These are phyloP conservation scores for Pseudohalonectria lignicola DNA, from an alignment of 2,329 filamentous ascomycete species.

Conservation along the genomic window DNA sequence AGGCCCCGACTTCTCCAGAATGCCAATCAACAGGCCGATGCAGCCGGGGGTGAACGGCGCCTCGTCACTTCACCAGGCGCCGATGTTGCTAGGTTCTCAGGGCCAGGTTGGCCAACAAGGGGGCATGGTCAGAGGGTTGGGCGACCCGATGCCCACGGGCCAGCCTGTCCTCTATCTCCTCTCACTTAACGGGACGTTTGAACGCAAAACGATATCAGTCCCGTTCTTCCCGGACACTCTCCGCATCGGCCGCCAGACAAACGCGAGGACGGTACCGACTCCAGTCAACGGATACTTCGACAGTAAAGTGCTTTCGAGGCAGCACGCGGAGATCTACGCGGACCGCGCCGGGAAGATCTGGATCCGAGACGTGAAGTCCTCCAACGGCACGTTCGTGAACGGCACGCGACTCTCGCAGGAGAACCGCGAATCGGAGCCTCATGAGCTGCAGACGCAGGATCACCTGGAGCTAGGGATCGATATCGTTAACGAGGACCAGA, in stretches of 20 bases:
- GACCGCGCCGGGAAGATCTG: slow-evolving; percentile 75
- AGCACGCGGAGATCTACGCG: slow-evolving; percentile 97
- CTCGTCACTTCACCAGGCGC: slow-evolving; percentile 24
- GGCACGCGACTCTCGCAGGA: slow-evolving; percentile 81
- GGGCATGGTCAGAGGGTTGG: slow-evolving; percentile 51
- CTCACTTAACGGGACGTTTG: slow-evolving; percentile 92
- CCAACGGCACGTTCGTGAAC: slow-evolving; percentile 97
- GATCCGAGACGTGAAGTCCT: slow-evolving; percentile 96
- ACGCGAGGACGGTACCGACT: slow-evolving; percentile 89
- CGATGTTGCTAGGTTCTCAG: slow-evolving; percentile 24
- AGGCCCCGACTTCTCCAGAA: slow-evolving; percentile 32
- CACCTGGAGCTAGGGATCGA: slow-evolving; percentile 93
- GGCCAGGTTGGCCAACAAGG: slow-evolving; percentile 28
- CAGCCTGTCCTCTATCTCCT: slow-evolving; percentile 76
- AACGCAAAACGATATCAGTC: slow-evolving; percentile 90
- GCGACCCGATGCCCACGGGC: slow-evolving; percentile 49
- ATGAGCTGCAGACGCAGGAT: slow-evolving; percentile 84
- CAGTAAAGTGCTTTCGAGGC: slow-evolving; percentile 90
- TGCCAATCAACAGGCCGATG: slow-evolving; percentile 22
- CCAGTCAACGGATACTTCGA: slow-evolving; percentile 92
- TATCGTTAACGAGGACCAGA: slow-evolving; percentile 97
- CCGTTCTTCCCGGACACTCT: slow-evolving; percentile 91
- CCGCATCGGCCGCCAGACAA: slow-evolving; percentile 91
- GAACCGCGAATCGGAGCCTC: slow-evolving; percentile 91
- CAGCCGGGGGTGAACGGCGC: slow-evolving; percentile 32